Percentiles rank a stretch among this genome's conserved stretches.
Conservation (phyloP, 306 rosid species). For the Cucumis cinereus region DNA sequence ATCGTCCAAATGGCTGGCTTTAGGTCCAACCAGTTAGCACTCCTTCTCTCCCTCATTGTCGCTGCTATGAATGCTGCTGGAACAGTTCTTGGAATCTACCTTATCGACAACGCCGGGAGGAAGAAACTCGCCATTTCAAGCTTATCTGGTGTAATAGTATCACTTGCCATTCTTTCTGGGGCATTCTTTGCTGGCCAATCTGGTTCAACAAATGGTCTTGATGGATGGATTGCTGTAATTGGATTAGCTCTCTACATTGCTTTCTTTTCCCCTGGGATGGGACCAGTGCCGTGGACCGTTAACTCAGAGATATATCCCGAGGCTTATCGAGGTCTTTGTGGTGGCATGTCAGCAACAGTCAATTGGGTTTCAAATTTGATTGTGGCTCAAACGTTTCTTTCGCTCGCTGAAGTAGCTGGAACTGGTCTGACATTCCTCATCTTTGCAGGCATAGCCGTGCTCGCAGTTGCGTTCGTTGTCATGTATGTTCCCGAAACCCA, state of each 20-base stretch:
- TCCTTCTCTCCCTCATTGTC: constrained; percentile 62
- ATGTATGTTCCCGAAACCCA: constrained; percentile 66
- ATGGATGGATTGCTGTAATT: constrained; percentile 60
- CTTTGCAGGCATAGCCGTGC: constrained; percentile 44
- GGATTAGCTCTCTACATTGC: constrained; percentile 65
- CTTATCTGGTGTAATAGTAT: constrained; percentile 56
- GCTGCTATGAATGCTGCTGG: constrained; percentile 82
- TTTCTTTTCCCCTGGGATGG: constrained; percentile 90
- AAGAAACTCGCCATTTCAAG: constrained; percentile 55
- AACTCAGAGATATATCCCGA: constrained; percentile 91
- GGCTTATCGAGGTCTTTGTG: constrained; percentile 66
- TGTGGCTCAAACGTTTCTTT: constrained; percentile 61
- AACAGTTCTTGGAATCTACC: constrained; percentile 70
- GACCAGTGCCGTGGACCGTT: constrained; percentile 87
- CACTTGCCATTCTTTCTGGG: constrained; percentile 45
- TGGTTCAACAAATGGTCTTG: constrained; percentile 20
- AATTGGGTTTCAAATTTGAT: constrained; percentile 83
- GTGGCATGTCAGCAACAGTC: constrained; percentile 93
- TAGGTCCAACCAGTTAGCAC: constrained; percentile 57
- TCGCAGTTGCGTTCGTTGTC: constrained; percentile 52
- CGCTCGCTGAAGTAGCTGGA: constrained; percentile 53
- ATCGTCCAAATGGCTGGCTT: constrained; percentile 96
- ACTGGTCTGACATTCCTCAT: constrained; percentile 71
- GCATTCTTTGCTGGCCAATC: constrained; percentile 47
- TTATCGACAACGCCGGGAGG: constrained; percentile 67